Base-by-base conservation (phyloP, 306 rosid species). In the Sophora flavescens region DNA sequence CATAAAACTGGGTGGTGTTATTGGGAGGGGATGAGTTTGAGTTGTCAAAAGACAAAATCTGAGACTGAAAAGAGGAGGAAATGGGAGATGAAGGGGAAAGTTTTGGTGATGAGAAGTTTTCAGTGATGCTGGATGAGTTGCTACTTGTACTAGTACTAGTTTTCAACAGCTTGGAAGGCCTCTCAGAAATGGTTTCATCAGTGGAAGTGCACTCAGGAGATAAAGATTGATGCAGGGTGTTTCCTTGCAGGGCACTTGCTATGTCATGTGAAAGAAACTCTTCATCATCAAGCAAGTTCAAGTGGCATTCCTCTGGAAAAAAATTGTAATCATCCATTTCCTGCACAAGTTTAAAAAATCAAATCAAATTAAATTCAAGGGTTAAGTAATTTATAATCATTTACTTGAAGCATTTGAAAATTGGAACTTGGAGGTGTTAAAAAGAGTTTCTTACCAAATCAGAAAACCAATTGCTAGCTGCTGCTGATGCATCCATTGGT, bases 1-100 rank as follows among this genome's bases (percentile, higher is more conserved):
- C 76, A 12, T 57, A 60, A 70, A 84, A 59, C 6, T 70, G 74
- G 33, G 72, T 72, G 75, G 52, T 53, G 69, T 15, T 79, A 18
- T 26, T 78, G 22, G 74, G 2, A 15, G 77, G 53, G 26, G 80
- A 36, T 2, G 82, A 33, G 5, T 70, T 81, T 35, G 79, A 53
- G 59, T 87, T 88, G 14, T 80, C 89, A 12, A 93, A 93, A 13
- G 85, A 89, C 65, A 93, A 80, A 83, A 88, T 83, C 11, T 82
- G 90, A 63, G 85, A 68, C 8, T 82, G 88, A 41, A 72, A 74
- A 3, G 88, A 81, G 26, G 75, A 68, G 12, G 22, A 22, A 22
- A 78, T 70, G 18, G 89, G 61, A 3, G 85, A 67, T 1, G 92
- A 85, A 38, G 91, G 78, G 48, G 87, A 89, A 30, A 62, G 77